Evolutionary conservation across 1,284 basidiomycete genomes (phyloP).

Genomic region (Irpex sp.): DNA sequence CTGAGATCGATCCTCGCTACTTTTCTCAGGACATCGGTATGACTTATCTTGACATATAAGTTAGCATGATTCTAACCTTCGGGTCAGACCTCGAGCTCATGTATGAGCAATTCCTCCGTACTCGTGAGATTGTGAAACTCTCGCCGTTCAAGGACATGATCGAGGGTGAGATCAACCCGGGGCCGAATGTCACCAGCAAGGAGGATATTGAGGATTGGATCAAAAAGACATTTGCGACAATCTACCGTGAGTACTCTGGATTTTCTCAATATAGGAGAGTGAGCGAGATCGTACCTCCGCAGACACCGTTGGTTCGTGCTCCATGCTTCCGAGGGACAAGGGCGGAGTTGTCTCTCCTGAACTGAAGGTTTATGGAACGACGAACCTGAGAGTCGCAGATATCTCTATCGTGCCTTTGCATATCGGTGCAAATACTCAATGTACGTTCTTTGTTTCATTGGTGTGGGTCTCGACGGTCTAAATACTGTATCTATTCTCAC

Average conservation of each 20-base stretch:
- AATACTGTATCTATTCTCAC: not conserved
- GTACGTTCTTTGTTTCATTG: constrained; percentile 6
- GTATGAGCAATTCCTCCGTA: constrained; percentile 58
- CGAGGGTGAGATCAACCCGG: constrained; percentile 14
- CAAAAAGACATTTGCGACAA: not conserved
- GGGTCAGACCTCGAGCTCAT: constrained; percentile 46
- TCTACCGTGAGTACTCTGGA: constrained; percentile 3
- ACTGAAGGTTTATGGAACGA: constrained; percentile 37
- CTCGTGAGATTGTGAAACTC: constrained; percentile 12
- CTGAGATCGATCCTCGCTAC: constrained; percentile 55
- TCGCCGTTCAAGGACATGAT: constrained; percentile 16
- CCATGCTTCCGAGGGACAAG: constrained; percentile 54
- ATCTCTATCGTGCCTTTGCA: constrained; percentile 27
- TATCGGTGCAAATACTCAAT: constrained; percentile 16
- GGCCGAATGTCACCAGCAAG: constrained; percentile 11
- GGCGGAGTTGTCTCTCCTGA: constrained; percentile 50
- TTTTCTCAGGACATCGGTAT: constrained; percentile 55
- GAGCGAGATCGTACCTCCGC: not conserved
- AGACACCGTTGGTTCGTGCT: constrained; percentile 26
- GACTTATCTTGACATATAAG: not conserved
- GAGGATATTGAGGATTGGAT: constrained; percentile 11
- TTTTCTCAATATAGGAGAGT: not conserved
- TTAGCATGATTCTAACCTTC: too few species aligned
- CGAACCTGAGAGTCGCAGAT: constrained; percentile 36
- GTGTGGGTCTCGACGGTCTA: not conserved